Base-by-base conservation (phyloP, 2,329 filamentous ascomycete species). In the Fusarium miscanthi region DNA sequence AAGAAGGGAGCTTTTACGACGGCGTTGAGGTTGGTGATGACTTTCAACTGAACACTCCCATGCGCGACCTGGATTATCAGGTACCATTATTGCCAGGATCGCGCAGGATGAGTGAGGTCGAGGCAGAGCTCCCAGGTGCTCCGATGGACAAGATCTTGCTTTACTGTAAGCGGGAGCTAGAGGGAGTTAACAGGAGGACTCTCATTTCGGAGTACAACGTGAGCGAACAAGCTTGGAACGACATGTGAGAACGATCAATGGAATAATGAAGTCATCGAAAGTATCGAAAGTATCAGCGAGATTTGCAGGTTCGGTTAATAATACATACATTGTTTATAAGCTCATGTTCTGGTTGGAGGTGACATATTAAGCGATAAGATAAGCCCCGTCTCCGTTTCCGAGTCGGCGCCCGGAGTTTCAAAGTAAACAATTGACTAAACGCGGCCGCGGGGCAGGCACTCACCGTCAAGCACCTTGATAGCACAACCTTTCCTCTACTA, bases 1-100 rank as follows among this genome's bases (percentile, higher is more conserved):
- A 85, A 49, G 83, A 84, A 30, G 54, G 69, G 16, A 52, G 63
- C 14, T 77, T 77, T 35, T 76, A 77, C 14, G 10, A 46, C 8
- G 70, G 45, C 3, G 9, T 66, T 33, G 67, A 72, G 19, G 30
- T 63, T 5, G 59, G 27, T 1, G 70, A 75, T 43, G 52, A 67
- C 27, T 75, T 75, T 42, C n/a, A 30, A 11, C 43, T 73, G 2
- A 68, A 59, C 2, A 67, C 51, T n/a, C 23, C 58, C 6, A 64
- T 72, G 8, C 52, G 42, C 4, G 45, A 51, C 6, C 33, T 42
- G 8, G 70, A 76, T 41, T 59, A 73, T 14, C 27, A 46, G 4
- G n/a, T 73, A 8, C 74, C 70, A 6, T 21, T 61, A 9, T 38
- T 76, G 11, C 74, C 74, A 17, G 53, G 68, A 37, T 51, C 66